Percentiles rank a stretch among this genome's conserved stretches.
Evolutionary conservation across 2,329 filamentous ascomycete genomes (phyloP).

Genomic region (Neofusicoccum sp.): DNA sequence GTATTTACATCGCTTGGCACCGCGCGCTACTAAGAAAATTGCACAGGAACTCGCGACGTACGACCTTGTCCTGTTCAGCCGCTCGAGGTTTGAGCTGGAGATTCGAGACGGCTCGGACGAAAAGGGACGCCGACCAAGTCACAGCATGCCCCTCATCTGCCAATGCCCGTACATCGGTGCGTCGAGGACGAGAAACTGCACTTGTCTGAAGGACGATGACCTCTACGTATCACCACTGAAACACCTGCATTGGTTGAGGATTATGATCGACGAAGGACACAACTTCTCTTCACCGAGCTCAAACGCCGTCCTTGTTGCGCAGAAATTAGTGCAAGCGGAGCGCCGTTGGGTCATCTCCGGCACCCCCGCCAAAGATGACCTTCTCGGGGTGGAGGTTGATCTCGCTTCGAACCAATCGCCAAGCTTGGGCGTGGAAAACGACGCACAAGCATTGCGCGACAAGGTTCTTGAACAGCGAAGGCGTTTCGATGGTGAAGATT

Average conservation of each 20-base stretch:
- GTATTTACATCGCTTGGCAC: no score
- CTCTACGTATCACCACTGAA: slow-evolving; percentile 62
- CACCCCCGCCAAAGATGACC: slow-evolving; percentile 73
- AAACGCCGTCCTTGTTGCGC: slow-evolving; percentile 54
- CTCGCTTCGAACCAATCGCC: slow-evolving; percentile 38
- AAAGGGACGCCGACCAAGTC: slow-evolving; percentile 38
- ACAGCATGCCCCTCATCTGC: slow-evolving; percentile 26
- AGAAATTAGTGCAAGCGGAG: slow-evolving; percentile 57
- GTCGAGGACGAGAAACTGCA: slow-evolving; percentile 44
- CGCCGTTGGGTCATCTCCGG: slow-evolving; percentile 87
- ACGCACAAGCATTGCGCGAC: slow-evolving; percentile 24
- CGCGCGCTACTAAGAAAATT: no score
- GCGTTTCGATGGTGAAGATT: slow-evolving; percentile 38
- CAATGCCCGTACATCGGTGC: slow-evolving; percentile 45
- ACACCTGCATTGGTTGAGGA: slow-evolving; percentile 76
- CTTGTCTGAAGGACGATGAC: slow-evolving; percentile 41
- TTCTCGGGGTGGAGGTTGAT: slow-evolving; percentile 72
- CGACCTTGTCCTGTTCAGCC: slow-evolving; percentile 77
- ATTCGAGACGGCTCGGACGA: slow-evolving; percentile 52
- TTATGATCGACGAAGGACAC: slow-evolving; percentile 92
- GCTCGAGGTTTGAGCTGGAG: slow-evolving; percentile 69
- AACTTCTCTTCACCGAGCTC: slow-evolving; percentile 70
- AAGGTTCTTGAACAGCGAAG: slow-evolving; percentile 41
- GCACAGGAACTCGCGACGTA: slow-evolving; percentile 57
- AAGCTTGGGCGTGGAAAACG: slow-evolving; percentile 25